Evolutionary conservation across 2,329 filamentous ascomycete genomes (phyloP).

Genomic region (Nectriaceae sp.): DNA sequence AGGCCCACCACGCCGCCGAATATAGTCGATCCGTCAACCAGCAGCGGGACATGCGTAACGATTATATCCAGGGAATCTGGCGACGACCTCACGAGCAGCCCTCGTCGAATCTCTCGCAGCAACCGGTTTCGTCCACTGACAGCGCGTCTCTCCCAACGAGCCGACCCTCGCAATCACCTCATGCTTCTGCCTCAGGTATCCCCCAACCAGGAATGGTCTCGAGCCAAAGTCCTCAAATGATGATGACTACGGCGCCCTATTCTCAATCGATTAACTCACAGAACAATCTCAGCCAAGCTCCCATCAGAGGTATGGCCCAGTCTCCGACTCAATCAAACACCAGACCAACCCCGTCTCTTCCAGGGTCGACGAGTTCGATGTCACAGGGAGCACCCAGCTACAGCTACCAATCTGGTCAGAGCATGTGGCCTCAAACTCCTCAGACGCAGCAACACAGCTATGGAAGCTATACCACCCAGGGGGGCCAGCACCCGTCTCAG

Average conservation of each 20-base stretch:
- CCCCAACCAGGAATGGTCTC: conserved; percentile 60
- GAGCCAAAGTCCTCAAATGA: conserved; percentile 65
- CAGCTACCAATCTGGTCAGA: conserved; percentile 61
- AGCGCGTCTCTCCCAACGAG: conserved; percentile 46
- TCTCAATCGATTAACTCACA: conserved; percentile 72
- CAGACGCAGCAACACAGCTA: conserved; percentile 61
- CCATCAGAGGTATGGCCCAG: conserved; percentile 66
- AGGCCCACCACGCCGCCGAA: conserved; percentile 86
- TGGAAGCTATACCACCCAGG: conserved; percentile 54
- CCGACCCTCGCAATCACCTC: conserved; percentile 59
- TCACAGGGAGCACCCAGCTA: conserved; percentile 57
- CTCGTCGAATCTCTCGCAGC: conserved; percentile 48
- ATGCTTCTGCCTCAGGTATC: conserved; percentile 54
- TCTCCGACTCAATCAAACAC: conserved; percentile 61
- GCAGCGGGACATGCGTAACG: conserved; percentile 75
- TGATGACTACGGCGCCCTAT: conserved; percentile 68
- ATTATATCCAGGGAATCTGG: conserved; percentile 83
- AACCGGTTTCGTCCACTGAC: conserved; percentile 47
- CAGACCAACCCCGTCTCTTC: conserved; percentile 62
- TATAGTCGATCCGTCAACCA: conserved; percentile 84
- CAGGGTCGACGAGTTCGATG: conserved; percentile 55
- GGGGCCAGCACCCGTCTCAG: conserved; percentile 53
- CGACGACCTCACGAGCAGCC: conserved; percentile 80
- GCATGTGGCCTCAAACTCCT: conserved; percentile 67
- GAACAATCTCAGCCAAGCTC: conserved; percentile 71